Evolutionary conservation across 192 early-diverging fungal genomes (phyloP).

Genomic region (Coemansia biformis): DNA sequence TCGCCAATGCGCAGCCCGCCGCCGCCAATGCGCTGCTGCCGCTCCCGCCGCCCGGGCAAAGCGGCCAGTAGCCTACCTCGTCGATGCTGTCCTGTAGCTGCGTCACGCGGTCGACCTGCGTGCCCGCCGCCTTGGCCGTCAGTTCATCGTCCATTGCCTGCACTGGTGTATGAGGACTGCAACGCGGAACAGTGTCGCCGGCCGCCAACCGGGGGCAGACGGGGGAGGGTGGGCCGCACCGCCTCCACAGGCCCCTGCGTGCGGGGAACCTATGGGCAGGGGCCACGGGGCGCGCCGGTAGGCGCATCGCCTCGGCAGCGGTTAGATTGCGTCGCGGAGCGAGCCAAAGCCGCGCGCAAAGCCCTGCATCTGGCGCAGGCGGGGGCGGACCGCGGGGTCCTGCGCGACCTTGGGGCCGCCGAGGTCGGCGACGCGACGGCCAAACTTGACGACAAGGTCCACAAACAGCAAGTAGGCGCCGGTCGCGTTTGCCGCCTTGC

Average conservation of each 20-base stretch:
- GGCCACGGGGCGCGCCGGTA: no score
- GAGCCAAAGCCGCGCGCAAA: conserved; percentile 13
- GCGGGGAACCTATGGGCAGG: no score
- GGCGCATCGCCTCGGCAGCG: conserved; percentile 13
- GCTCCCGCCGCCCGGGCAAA: neutral
- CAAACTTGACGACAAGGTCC: conserved; percentile 29
- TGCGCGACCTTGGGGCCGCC: conserved; percentile 6
- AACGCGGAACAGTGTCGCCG: no score
- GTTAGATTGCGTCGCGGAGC: neutral
- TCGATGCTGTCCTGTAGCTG: conserved; percentile 50
- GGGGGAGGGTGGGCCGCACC: no score
- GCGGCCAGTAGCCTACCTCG: conserved; percentile 10
- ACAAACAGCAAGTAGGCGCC: conserved; percentile 26
- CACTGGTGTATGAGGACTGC: no score
- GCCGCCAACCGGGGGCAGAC: no score
- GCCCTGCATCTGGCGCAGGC: conserved; percentile 24
- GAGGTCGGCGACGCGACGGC: conserved; percentile 26
- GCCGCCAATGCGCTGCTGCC: no score
- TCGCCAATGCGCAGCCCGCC: no score
- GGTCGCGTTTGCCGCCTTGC: conserved; percentile 18
- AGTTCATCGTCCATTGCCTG: conserved; percentile 3
- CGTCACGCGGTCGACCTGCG: conserved; percentile 46
- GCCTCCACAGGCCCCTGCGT: no score
- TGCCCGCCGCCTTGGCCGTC: conserved; percentile 29
- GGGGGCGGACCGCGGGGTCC: conserved; percentile 3